Evolutionary conservation across 2,329 filamentous ascomycete genomes (phyloP).

Genomic region (Orbilia quercus): DNA sequence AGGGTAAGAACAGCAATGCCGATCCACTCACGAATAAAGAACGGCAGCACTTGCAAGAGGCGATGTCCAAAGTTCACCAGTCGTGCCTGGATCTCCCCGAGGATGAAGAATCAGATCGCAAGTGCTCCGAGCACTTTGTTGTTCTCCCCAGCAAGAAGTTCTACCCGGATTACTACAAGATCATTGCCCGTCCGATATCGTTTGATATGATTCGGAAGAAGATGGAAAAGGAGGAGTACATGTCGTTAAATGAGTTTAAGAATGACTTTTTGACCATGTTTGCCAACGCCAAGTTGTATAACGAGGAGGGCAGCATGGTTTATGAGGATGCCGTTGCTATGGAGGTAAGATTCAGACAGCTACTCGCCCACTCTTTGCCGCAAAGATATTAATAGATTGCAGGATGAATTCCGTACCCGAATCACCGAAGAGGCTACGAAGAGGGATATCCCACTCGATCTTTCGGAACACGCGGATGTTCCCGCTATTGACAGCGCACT

Average conservation of each 20-base stretch:
- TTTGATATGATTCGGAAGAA: conserved; percentile 95
- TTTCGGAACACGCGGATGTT: conserved; percentile 34
- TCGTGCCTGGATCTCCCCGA: conserved; percentile 80
- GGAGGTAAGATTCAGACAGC: conserved; percentile 73
- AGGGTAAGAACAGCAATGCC: conserved; percentile 62
- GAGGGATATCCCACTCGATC: conserved; percentile 40
- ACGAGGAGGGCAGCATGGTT: conserved; percentile 91
- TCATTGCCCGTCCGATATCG: conserved; percentile 91
- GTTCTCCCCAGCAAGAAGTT: conserved; percentile 88
- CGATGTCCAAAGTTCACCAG: conserved; percentile 81
- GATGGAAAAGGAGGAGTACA: conserved; percentile 96
- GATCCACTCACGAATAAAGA: conserved; percentile 76
- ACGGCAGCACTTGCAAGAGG: conserved; percentile 80
- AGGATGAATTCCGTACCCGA: conserved; percentile 54
- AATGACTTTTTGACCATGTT: conserved; percentile 86
- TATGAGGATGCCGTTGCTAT: conserved; percentile 93
- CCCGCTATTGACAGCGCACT: conserved; percentile 39
- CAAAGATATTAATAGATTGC: conserved; percentile 6
- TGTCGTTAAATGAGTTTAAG: conserved; percentile 80
- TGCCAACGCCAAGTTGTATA: conserved; percentile 92
- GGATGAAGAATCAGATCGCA: conserved; percentile 65
- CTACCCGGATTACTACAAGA: conserved; percentile 93
- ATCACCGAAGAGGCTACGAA: conserved; percentile 47
- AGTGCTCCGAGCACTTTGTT: conserved; percentile 71
- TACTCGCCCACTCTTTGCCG: background rate